Conservation (phyloP, 306 rosid genomes). For the Astragalus glycyphyllos region DNA sequence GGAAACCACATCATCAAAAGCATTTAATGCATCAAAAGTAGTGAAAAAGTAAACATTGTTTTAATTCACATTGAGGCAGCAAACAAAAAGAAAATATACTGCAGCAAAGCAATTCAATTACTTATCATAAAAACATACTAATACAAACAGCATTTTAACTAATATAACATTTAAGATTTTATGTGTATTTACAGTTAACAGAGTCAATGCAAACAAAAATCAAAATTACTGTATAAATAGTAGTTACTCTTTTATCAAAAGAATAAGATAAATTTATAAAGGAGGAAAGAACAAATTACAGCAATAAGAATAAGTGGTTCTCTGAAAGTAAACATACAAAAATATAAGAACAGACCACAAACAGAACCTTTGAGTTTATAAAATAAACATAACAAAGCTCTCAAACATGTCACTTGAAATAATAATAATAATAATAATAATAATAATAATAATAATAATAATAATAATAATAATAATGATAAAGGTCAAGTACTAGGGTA, state of each 20-base stretch:
- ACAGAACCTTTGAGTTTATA: neutral
- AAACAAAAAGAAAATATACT: neutral
- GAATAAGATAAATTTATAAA: constrained; percentile 7
- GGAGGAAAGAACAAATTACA: constrained; percentile 2
- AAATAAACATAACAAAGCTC: neutral
- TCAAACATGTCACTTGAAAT: neutral
- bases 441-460: neutral
- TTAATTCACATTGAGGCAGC: neutral
- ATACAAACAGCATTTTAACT: no score
- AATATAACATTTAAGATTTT: no score
- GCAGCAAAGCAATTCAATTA: constrained; percentile 28
- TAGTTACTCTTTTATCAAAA: neutral
- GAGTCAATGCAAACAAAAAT: constrained; percentile 9
- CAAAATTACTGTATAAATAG: neutral
- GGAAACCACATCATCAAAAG: constrained; percentile 19
- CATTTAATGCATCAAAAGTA: neutral
- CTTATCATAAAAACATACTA: no score
- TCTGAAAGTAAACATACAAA: neutral
- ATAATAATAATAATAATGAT: no score
- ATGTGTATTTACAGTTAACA: no score
- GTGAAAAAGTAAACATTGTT: neutral
- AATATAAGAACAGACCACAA: neutral
- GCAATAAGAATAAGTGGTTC: neutral
- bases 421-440: neutral
- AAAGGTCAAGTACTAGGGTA: neutral